These are phyloP conservation scores for Rhizopogon vulgaris DNA, from an alignment of 768 basidiomycete species.

Conservation along the genomic window DNA sequence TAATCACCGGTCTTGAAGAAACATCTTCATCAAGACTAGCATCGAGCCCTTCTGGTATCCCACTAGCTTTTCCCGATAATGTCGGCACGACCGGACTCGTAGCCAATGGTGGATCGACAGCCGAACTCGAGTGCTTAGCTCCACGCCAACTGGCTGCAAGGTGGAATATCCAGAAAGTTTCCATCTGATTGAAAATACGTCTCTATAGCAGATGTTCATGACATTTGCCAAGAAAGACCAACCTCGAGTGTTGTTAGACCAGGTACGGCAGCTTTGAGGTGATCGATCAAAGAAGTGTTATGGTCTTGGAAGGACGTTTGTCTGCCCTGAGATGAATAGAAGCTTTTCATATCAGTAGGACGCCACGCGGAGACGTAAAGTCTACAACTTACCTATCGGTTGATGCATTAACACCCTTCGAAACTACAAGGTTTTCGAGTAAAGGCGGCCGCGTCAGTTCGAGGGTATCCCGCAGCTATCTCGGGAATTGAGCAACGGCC, in stretches of 20 bases:
- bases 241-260: slow-evolving; percentile 71
- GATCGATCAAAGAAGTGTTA: slow-evolving; percentile 57
- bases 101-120: slow-evolving; percentile 36
- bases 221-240: slow-evolving; percentile 1
- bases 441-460: slow-evolving; percentile 37
- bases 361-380: background rate
- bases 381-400: slow-evolving; percentile 57
- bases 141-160: slow-evolving; percentile 65
- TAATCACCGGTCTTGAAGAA: slow-evolving; percentile 35
- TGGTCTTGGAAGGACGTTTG: slow-evolving; percentile 76
- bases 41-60: slow-evolving; percentile 3
- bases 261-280: slow-evolving; percentile 41
- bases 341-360: slow-evolving; percentile 37
- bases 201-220: slow-evolving; percentile 1
- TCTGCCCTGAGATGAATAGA: slow-evolving; percentile 84
- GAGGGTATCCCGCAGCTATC: slow-evolving; percentile 43
- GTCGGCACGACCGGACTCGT: slow-evolving; percentile 37
- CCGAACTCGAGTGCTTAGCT: slow-evolving; percentile 17
- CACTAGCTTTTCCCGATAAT: slow-evolving; percentile 12
- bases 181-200: slow-evolving; percentile 52
- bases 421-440: slow-evolving; percentile 32
- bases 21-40: background rate
- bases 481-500: slow-evolving; percentile 4
- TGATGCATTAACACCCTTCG: slow-evolving; percentile 60
- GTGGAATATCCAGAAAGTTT: slow-evolving; percentile 78